Percentiles rank a stretch among this genome's conserved stretches.
These are phyloP conservation scores for Pelargonium cotyledonis DNA, from an alignment of 441 rosid genomes.

Conservation along the genomic window DNA sequence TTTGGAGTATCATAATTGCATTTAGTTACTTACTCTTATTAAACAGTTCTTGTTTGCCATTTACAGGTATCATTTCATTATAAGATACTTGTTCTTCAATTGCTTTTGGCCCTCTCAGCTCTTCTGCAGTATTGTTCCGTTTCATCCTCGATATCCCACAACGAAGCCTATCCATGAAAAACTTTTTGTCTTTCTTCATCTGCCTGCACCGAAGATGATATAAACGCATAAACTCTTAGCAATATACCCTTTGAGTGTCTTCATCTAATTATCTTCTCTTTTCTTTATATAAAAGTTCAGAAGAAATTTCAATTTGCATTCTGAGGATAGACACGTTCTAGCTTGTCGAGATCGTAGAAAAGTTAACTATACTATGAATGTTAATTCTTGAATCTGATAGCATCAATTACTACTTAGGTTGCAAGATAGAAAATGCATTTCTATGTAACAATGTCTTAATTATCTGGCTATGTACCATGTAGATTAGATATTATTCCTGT, in stretches of 20 bases:
- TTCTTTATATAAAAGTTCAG: too few relatives aligned
- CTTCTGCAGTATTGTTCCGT: conserved; percentile 32
- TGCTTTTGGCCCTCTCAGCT: conserved; percentile 32
- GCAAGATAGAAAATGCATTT: too few relatives aligned
- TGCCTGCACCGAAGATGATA: conserved; percentile 2
- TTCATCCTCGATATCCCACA: conserved; percentile 48
- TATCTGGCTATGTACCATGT: too few relatives aligned
- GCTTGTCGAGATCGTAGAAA: too few relatives aligned
- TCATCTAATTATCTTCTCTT: too few relatives aligned
- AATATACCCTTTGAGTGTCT: not conserved
- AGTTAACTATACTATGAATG: too few relatives aligned
- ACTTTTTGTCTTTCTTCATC: conserved; percentile 46
- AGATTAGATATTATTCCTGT: too few relatives aligned
- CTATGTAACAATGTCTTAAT: too few relatives aligned
- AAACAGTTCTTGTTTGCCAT: conserved; percentile 15
- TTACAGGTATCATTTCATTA: conserved; percentile 44
- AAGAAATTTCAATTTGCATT: too few relatives aligned
- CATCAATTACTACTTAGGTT: too few relatives aligned
- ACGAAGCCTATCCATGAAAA: conserved; percentile 40
- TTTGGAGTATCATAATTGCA: not conserved
- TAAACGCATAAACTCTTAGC: not conserved
- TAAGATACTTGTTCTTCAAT: conserved; percentile 23
- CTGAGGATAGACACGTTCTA: too few relatives aligned
- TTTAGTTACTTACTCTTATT: conserved; percentile 21
- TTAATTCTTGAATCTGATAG: too few relatives aligned